Base-by-base conservation (phyloP, 352 stramenopile species). In the Globisporangium carolinianum region DNA sequence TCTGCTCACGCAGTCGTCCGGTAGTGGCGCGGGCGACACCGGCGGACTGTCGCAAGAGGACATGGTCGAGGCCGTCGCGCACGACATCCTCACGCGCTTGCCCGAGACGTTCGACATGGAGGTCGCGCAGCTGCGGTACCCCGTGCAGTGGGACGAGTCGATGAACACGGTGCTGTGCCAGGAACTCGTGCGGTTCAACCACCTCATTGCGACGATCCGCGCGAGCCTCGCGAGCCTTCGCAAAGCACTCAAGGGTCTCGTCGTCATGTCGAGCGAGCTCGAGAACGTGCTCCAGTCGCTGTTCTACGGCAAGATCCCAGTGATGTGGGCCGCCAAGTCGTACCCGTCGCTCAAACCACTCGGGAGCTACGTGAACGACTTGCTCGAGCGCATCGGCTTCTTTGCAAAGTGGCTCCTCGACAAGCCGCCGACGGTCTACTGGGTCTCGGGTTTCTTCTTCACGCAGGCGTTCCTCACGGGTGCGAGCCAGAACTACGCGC, bases 381-480 rank as follows among this genome's bases (percentile, higher is more conserved):
- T 98, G 36, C 66, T 98, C 47, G 86, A 95, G 56, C 85, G 94
- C 14, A 87, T 98, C 50, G 53, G 71, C 6, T 98, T 98, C 57
- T 96, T 97, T 53, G 75, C 73, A 61, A 81, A 84, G 50, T 98
- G 94, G 94, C 66, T 98, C 7, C 66, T 96, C 36, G 75, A 92
- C 53, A 90, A 87, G 17, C 76, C 90, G 11, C 93, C 92, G 4
- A 68, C 78, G 8, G 81, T 97, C 7, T 98, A 95, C 68, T 98
- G 94, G 94, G 83, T 98, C 56, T 95, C 81, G 17, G 91, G 94
- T 0, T 98, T 98, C 67, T 98, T 98, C 72, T 98, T 98, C 73
- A 96, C 94, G 4, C 89, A 98, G 72, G 92, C 94, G 12, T 98
- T 98, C 68, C 71, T 98, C 48, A 98, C 94, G 0, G 94, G 94